Conservation (phyloP, 345 rosid genomes). For the Lumnitzera racemosa region DNA sequence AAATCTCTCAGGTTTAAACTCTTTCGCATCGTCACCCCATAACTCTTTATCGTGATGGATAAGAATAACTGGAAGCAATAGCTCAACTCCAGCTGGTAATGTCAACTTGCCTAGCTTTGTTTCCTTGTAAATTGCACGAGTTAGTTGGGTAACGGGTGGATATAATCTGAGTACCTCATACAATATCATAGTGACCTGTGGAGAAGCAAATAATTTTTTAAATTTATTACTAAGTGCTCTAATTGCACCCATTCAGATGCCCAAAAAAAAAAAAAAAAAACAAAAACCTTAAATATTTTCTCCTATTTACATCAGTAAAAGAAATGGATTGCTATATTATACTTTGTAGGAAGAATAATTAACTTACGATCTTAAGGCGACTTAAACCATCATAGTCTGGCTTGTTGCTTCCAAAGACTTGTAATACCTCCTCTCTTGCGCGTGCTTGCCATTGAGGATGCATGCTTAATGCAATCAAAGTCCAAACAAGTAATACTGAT, state of each 20-base stretch:
- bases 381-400: conserved; percentile 31
- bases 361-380: conserved; percentile 41
- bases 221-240: too few relatives aligned
- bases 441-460: too few relatives aligned
- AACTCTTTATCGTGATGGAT: conserved; percentile 35
- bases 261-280: too few relatives aligned
- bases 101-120: conserved; percentile 31
- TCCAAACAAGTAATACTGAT: too few relatives aligned
- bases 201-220: too few relatives aligned
- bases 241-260: too few relatives aligned
- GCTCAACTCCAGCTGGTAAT: conserved; percentile 22
- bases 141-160: conserved; percentile 13
- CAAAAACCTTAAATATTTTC: too few relatives aligned
- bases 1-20: conserved; percentile 20
- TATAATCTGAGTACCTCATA: conserved; percentile 48
- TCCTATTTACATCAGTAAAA: too few relatives aligned
- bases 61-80: conserved; percentile 15
- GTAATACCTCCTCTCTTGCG: too few relatives aligned
- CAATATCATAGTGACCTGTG: conserved; percentile 35
- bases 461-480: too few relatives aligned
- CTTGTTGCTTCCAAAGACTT: neutral
- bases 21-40: conserved; percentile 46
- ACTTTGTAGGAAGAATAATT: too few relatives aligned
- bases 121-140: conserved; percentile 16
- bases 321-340: too few relatives aligned